These are phyloP conservation scores for Mediolabrus comicus DNA, from an alignment of 108 stramenopile species.

Conservation along the genomic window DNA sequence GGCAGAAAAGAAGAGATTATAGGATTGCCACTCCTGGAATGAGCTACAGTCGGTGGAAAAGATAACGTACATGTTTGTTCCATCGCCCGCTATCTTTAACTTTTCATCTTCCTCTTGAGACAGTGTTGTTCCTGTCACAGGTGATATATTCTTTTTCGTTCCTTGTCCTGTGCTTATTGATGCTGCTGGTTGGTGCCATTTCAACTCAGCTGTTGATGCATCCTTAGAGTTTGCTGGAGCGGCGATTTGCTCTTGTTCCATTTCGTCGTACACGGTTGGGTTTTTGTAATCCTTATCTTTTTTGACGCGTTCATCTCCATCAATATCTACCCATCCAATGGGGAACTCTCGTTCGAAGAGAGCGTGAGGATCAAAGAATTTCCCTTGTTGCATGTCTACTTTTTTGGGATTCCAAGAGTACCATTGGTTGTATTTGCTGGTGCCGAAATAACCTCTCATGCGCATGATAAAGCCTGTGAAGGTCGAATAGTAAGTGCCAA, in stretches of 20 bases:
- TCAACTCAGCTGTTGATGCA: not conserved
- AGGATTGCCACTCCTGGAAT: constrained; percentile 94
- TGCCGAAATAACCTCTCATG: constrained; percentile 79
- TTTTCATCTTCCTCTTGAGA: constrained; percentile 34
- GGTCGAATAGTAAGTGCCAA: constrained; percentile 89
- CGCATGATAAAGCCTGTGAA: constrained; percentile 92
- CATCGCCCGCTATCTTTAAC: constrained; percentile 16
- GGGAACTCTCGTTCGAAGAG: constrained; percentile 73
- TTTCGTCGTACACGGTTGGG: not conserved
- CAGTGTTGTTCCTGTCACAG: constrained; percentile 8
- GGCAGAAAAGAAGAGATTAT: constrained; percentile 86
- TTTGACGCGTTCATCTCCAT: constrained; percentile 49
- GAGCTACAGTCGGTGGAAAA: constrained; percentile 88
- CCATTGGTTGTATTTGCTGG: constrained; percentile 69
- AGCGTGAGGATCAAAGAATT: constrained; percentile 21
- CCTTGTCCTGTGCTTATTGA: not conserved
- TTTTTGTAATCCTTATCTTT: constrained; percentile 20
- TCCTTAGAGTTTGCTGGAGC: not conserved
- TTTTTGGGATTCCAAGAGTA: constrained; percentile 68
- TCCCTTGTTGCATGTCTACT: constrained; percentile 55
- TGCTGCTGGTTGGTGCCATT: not conserved
- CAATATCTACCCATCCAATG: constrained; percentile 76
- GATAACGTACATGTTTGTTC: constrained; percentile 27
- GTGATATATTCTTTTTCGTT: not conserved
- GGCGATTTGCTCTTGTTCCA: not conserved